Base-by-base conservation (phyloP, 768 basidiomycete species). In the Tylopilus cervinicoccineus region DNA sequence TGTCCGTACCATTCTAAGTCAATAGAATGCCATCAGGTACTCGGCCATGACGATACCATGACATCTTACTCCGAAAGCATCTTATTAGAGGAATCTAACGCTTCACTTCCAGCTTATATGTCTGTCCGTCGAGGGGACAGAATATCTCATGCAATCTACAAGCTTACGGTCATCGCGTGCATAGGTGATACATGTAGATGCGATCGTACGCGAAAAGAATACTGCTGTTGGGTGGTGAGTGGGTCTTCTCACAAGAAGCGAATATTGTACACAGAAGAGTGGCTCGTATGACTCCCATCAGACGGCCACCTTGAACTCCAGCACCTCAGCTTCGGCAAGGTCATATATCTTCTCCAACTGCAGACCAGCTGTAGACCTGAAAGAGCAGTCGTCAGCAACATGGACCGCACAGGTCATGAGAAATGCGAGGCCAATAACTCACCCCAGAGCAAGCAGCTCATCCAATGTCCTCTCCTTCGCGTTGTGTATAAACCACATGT, bases 1-100 rank as follows among this genome's bases (percentile, higher is more conserved):
- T 61, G 93, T 96, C 40, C 84, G 93, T 69, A 92, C 90, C 17
- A 93, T 97, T 58, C 81, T 95, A 44, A 88, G 83, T 62, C 92
- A 93, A 77, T 93, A 72, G 69, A 37, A 42, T 37, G 28, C 19
- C 5, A 38, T 22, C 14, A n/a, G 8, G 11, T 22, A 39, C 10
- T 24, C 24, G 7, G 8, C 24, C 24, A 38, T 13, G 26, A n/a
- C 14, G 10, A 38, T 5, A 17, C n/a, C 6, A 13, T 27, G n/a
- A n/a, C 16, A 40, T 27, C 26, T 28, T 11, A 14, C 26, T n/a
- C 39, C 22, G 19, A 10, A 41, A 19, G 39, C 17, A 28, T 29
- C 40, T 29, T n/a, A n/a, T n/a, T n/a, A n/a, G n/a, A n/a, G n/a
- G n/a, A n/a, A n/a, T n/a, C n/a, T n/a, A n/a, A n/a, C n/a, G n/a